Percentiles rank a stretch among this genome's conserved stretches.
Evolutionary conservation across 768 basidiomycete species (phyloP).

Genomic region (Tulasnella sp.): DNA sequence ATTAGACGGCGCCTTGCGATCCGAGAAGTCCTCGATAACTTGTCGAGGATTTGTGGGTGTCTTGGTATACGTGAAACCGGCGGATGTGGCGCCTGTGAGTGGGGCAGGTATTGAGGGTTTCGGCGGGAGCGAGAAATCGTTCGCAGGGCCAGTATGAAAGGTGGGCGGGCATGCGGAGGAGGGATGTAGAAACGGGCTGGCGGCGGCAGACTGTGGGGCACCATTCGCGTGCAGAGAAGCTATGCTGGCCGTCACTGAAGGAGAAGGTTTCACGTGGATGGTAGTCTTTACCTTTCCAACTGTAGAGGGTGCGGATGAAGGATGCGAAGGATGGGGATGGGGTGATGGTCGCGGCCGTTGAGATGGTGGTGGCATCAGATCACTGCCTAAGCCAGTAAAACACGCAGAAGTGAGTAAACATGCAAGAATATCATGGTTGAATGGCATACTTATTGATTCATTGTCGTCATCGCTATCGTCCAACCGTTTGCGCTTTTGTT

Average conservation of each 20-base stretch:
- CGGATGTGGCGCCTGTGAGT: conserved; percentile 4
- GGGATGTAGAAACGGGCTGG: background rate
- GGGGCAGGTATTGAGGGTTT: background rate
- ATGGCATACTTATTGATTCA: conserved; percentile 11
- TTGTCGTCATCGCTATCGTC: conserved; percentile 15
- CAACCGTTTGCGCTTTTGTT: conserved; percentile 13
- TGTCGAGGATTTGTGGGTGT: conserved; percentile 68
- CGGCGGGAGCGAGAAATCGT: conserved; percentile 12
- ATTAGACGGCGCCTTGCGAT: conserved; percentile 56
- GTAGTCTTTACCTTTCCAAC: background rate
- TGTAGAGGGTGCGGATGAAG: conserved; percentile 11
- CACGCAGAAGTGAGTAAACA: background rate
- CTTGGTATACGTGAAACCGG: conserved; percentile 6
- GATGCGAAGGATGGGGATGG: conserved; percentile 2
- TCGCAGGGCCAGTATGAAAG: background rate
- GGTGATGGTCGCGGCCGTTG: conserved; percentile 16
- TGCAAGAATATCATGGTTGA: background rate
- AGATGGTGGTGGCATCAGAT: conserved; percentile 14
- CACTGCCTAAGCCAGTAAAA: conserved; percentile 8
- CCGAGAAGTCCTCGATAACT: conserved; percentile 83
- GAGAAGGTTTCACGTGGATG: background rate
- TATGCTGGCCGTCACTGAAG: background rate
- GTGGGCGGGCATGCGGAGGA: background rate
- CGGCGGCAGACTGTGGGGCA: background rate
- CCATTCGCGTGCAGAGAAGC: background rate